Base-by-base conservation (phyloP, 495 filamentous ascomycete genomes). In the Penicillium fimorum region DNA sequence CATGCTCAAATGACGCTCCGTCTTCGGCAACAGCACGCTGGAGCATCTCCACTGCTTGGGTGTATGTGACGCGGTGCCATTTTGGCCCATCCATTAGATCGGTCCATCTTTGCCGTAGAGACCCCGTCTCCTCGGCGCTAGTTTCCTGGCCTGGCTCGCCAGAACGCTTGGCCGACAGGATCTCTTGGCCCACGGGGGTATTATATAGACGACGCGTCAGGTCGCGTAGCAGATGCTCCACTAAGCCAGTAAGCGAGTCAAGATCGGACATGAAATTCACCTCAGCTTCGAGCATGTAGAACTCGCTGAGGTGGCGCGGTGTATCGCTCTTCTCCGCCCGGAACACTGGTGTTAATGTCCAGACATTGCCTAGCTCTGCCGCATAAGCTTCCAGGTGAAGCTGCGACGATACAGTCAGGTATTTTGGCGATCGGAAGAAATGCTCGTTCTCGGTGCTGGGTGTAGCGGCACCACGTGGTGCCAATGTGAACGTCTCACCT, bases 261-360 rank as follows among this genome's bases (percentile, higher is more conserved):
- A 96, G 70, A 46, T 84, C 77, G 29, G 89, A 76, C 49, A 87
- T 84, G 68, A 96, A 96, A 67, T 82, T 85, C 50, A 89, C 73
- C 71, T 98, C 94, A 8, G 85, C 92, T 72, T 98, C 94, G 2
- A 98, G 82, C 94, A 98, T 98, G 73, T 97, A 97, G 70, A 98
- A 98, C 64, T 98, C 94, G 75, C 90, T 96, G 45, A 97, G 77
- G 73, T 98, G 94, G 35, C 95, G 87, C 15, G 92, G 83, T 6
- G 94, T 97, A 70, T 97, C 92, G 68, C 91, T 96, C 72, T 84
- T 89, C 68, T 98, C 94, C 4, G 94, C 95, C 42, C 94, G 85
- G 66, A 98, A 98, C 2, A 91, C 91, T 15, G 94, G 94, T 10
- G 92, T 92, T 18, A 98, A 70, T 4, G 95, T 88, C 94, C 94